Percentiles rank a stretch among this genome's conserved stretches.
Evolutionary conservation across 352 stramenopile species (phyloP).

Genomic region (Bremia lactucae): DNA sequence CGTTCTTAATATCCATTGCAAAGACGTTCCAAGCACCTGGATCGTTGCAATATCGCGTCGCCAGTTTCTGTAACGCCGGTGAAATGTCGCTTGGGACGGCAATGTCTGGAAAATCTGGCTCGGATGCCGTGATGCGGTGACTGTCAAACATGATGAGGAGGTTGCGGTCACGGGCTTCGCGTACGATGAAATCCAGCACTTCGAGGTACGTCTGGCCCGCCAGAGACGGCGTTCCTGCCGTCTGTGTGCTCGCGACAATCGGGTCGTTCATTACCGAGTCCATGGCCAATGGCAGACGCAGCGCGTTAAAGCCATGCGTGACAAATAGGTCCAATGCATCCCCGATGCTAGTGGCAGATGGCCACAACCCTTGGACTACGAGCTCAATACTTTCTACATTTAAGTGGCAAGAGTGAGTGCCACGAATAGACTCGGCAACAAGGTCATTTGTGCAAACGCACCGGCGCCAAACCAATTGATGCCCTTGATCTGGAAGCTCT

Average conservation of each 20-base stretch:
- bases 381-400: conserved; percentile 47
- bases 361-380: conserved; percentile 54
- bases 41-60: conserved; percentile 52
- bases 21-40: conserved; percentile 60
- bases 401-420: too few species aligned
- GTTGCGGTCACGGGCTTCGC: conserved; percentile 44
- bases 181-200: conserved; percentile 46
- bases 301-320: conserved; percentile 41
- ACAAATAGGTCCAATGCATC: conserved; percentile 37
- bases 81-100: conserved; percentile 43
- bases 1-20: conserved; percentile 71
- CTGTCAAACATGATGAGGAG: conserved; percentile 66
- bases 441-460: too few species aligned
- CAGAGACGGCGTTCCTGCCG: conserved; percentile 25
- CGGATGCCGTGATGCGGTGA: conserved; percentile 42
- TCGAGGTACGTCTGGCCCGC: conserved; percentile 48
- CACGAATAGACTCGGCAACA: too few species aligned
- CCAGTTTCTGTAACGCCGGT: conserved; percentile 39
- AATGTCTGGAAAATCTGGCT: conserved; percentile 50
- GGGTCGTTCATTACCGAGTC: conserved; percentile 45
- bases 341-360: conserved; percentile 44
- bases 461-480: conserved; percentile 66
- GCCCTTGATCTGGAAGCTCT: conserved; percentile 53
- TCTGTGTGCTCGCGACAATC: conserved; percentile 34
- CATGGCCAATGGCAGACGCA: conserved; percentile 56